Percentiles rank a stretch among this genome's conserved stretches.
Evolutionary conservation across 441 rosid genomes (phyloP).

Genomic region (Populus trichocarpa): DNA sequence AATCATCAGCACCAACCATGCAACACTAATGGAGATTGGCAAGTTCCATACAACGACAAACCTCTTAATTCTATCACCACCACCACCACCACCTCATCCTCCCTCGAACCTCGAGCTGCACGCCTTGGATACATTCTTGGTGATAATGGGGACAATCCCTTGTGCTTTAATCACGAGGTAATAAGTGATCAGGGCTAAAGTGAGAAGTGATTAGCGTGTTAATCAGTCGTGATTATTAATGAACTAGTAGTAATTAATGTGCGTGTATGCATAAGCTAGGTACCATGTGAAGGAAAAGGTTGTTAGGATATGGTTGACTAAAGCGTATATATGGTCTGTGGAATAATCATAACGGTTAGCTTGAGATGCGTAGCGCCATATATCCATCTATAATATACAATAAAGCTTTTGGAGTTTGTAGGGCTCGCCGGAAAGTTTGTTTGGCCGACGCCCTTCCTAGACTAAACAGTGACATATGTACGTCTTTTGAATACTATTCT

Average conservation of each 20-base stretch:
- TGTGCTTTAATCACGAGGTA: conserved; percentile 45
- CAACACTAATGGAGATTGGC: conserved; percentile 15
- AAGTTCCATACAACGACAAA: conserved; percentile 7
- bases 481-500: conserved; percentile 21
- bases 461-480: conserved; percentile 44
- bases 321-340: conserved; percentile 21
- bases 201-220: not conserved
- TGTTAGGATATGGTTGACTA: conserved; percentile 78
- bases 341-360: conserved; percentile 75
- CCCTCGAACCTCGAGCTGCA: conserved; percentile 10
- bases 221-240: not conserved
- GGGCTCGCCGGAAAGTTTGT: conserved; percentile 59
- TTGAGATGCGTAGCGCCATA: conserved; percentile 51
- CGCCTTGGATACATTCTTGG: conserved; percentile 9
- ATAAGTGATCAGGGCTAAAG: conserved; percentile 29
- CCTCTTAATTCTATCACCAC: not conserved
- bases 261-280: conserved; percentile 11
- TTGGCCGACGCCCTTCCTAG: conserved; percentile 62
- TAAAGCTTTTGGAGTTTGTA: conserved; percentile 23
- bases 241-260: conserved; percentile 12
- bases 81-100: conserved; percentile 12
- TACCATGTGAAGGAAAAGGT: conserved; percentile 26
- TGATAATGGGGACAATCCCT: conserved; percentile 2
- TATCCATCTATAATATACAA: conserved; percentile 22
- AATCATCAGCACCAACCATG: conserved; percentile 22